A percentile compares a stretch with the other conserved stretches of the same genome.
Evolutionary conservation across 495 filamentous ascomycete species (phyloP).

Genomic region (Aspergillus conjunctus): DNA sequence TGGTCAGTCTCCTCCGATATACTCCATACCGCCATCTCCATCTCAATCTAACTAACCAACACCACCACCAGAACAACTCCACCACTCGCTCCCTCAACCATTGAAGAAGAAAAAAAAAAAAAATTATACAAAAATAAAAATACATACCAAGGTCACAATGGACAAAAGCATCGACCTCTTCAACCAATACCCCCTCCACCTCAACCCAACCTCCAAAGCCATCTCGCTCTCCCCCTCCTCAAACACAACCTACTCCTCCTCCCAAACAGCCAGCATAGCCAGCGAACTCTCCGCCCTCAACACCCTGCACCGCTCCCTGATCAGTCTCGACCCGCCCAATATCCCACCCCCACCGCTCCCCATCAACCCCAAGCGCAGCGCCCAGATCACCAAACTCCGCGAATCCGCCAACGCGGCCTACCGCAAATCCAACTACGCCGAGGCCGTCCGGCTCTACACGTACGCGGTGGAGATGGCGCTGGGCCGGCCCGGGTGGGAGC

Average conservation of each 20-base stretch:
- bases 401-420: conserved; percentile 81
- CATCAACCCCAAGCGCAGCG: conserved; percentile 81
- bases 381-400: conserved; percentile 86
- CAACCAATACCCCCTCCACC: conserved; percentile 74
- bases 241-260: conserved; percentile 31
- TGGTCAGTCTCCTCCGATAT: no score
- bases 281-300: conserved; percentile 73
- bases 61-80: no score
- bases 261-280: conserved; percentile 48
- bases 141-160: conserved; percentile 27
- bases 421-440: conserved; percentile 70
- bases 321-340: conserved; percentile 53
- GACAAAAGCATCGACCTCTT: conserved; percentile 64
- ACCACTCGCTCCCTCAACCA: no score
- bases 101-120: no score
- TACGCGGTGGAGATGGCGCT: conserved; percentile 87
- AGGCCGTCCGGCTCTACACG: conserved; percentile 79
- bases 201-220: conserved; percentile 78
- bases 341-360: conserved; percentile 78
- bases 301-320: conserved; percentile 69
- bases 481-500: conserved; percentile 83
- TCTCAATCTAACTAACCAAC: no score
- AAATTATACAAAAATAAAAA: conserved; percentile 13
- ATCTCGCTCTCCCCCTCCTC: conserved; percentile 59
- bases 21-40: no score